phyloP scores from a whole-genome alignment of 495 filamentous ascomycete species.

The Lophium mytilinum region DNA sequence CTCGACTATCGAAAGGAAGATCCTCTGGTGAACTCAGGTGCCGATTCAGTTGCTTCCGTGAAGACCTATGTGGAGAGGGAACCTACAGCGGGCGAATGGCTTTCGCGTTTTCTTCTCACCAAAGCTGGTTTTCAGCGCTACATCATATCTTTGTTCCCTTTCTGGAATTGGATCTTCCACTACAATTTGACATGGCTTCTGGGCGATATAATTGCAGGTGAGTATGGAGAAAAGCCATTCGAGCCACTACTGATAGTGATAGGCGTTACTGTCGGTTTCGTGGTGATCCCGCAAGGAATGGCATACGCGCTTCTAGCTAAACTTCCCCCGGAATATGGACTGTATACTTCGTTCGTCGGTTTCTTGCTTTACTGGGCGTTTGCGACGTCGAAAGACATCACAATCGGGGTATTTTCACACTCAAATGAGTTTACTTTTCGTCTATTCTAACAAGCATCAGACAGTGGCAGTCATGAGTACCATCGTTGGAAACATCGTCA shows the following conservation, averaged over 20 bases:
- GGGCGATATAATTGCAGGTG: conserved; percentile 87
- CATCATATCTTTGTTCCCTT: conserved; percentile 63
- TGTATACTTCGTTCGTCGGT: conserved; percentile 97
- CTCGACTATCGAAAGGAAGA: conserved; percentile 19
- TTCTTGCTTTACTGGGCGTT: conserved; percentile 97
- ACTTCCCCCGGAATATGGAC: conserved; percentile 69
- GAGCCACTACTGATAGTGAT: neutral
- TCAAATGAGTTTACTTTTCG: neutral
- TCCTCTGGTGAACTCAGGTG: conserved; percentile 3
- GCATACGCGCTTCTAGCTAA: conserved; percentile 83
- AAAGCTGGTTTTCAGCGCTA: conserved; percentile 48
- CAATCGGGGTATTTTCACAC: conserved; percentile 68
- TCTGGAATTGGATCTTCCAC: conserved; percentile 70
- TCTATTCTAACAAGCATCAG: conserved; percentile 36
- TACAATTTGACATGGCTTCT: conserved; percentile 84
- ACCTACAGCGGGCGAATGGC: conserved; percentile 65
- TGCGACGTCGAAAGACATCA: conserved; percentile 97
- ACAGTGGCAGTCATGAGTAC: conserved; percentile 96
- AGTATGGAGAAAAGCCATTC: conserved; percentile 21
- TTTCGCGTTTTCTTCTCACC: conserved; percentile 53
- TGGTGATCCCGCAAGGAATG: conserved; percentile 96
- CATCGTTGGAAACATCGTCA: conserved; percentile 71
- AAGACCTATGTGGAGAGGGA: conserved; percentile 68
- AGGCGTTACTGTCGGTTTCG: conserved; percentile 90
- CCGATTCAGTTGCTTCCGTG: conserved; percentile 7